Conservation (phyloP, 495 filamentous ascomycete genomes). For the Aspergillus leporis region DNA sequence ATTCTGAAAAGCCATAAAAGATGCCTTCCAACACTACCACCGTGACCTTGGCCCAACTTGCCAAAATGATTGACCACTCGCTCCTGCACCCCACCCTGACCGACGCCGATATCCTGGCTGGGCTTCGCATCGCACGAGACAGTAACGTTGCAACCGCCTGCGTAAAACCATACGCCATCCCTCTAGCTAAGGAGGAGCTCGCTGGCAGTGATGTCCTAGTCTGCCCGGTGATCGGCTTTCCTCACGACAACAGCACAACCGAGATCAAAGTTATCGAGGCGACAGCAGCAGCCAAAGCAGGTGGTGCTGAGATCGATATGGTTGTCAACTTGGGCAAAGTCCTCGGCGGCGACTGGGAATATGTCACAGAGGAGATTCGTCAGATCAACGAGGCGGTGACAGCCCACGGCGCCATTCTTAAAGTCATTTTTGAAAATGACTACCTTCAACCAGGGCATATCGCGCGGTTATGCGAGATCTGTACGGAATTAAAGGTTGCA, state of each 20-base stretch:
- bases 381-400: conserved; percentile 49
- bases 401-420: conserved; percentile 43
- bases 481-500: conserved; percentile 46
- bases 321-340: conserved; percentile 60
- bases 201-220: conserved; percentile 48
- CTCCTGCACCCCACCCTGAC: conserved; percentile 62
- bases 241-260: conserved; percentile 57
- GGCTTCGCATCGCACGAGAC: conserved; percentile 46
- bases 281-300: conserved; percentile 43
- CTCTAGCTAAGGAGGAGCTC: conserved; percentile 46
- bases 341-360: conserved; percentile 55
- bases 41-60: conserved; percentile 52
- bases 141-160: conserved; percentile 56
- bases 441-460: conserved; percentile 51
- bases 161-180: conserved; percentile 54
- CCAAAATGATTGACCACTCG: conserved; percentile 62
- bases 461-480: conserved; percentile 50
- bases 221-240: conserved; percentile 60
- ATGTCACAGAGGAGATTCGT: conserved; percentile 50
- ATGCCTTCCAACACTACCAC: conserved; percentile 10
- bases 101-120: conserved; percentile 50
- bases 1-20: not conserved
- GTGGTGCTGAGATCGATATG: conserved; percentile 59
- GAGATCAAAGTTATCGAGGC: conserved; percentile 55
- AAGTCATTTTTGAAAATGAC: conserved; percentile 62